Evolutionary conservation across 306 rosid genomes (phyloP).

Genomic region (Rosa multiflora): DNA sequence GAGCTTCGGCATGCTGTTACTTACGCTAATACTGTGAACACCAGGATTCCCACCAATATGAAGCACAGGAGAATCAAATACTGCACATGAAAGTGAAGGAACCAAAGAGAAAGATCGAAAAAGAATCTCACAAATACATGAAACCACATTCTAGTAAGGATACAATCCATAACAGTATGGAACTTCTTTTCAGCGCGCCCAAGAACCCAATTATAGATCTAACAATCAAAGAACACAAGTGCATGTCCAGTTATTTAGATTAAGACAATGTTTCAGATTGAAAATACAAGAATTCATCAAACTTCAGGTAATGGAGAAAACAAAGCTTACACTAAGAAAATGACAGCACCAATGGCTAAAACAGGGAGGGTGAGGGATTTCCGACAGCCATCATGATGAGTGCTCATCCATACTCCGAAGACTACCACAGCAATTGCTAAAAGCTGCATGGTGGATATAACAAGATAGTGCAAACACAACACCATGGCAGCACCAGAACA

Average conservation of each 20-base stretch:
- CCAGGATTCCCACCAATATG: slow-evolving; percentile 72
- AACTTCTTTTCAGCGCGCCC: slow-evolving; percentile 75
- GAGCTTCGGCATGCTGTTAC: slow-evolving; percentile 30
- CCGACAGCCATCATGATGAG: slow-evolving; percentile 79
- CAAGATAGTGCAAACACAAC: slow-evolving; percentile 10
- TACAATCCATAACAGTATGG: slow-evolving; percentile 85
- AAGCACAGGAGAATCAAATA: slow-evolving; percentile 77
- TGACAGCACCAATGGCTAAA: slow-evolving; percentile 71
- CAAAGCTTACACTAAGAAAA: slow-evolving; percentile 67
- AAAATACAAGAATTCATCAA: not conserved
- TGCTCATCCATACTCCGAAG: slow-evolving; percentile 92
- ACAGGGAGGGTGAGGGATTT: slow-evolving; percentile 84
- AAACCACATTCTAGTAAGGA: slow-evolving; percentile 40
- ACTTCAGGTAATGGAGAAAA: not conserved
- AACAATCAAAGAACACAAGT: slow-evolving; percentile 27
- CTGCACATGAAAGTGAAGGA: slow-evolving; percentile 68
- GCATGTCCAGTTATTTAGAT: not conserved
- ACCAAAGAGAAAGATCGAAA: slow-evolving; percentile 1
- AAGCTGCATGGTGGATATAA: slow-evolving; percentile 48
- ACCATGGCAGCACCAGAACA: not conserved
- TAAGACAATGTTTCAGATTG: not conserved
- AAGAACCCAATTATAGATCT: slow-evolving; percentile 89
- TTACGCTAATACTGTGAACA: slow-evolving; percentile 95
- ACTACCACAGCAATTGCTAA: slow-evolving; percentile 65
- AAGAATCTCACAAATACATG: not conserved